Base-by-base conservation (phyloP, 805 yeast species). In the Starmerella sp. region DNA sequence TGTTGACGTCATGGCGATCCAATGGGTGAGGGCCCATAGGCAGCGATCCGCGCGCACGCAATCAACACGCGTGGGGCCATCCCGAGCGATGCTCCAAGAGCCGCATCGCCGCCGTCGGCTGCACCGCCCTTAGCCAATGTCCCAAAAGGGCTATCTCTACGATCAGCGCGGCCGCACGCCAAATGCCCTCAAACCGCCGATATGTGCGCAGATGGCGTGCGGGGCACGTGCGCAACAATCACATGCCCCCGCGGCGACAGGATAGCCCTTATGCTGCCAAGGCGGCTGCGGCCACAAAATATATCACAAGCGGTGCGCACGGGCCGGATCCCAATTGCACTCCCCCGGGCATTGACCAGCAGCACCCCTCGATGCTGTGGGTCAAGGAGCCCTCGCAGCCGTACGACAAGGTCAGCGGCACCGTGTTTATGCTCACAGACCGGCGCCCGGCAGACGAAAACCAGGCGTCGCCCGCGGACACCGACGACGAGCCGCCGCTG, bases 351-450 rank as follows among this genome's bases (percentile, higher is more conserved):
- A 44, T 44, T 44, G 48, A 14, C 29, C 35, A 34, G 41, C 41
- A 8, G n/a, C 5, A 4, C 9, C 43, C 1, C 7, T 6, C 41
- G 50, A 30, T 52, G 38, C 61, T 75, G 36, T 75, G 78, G 51
- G 72, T 77, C 48, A 63, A 66, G 56, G 75, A 77, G 61, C 78
- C 80, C 7, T 41, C 29, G 5, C 52, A 29, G 9, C 66, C 60
- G 44, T 62, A 54, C 44, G 67, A 63, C 7, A 69, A 69, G 34
- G 78, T 78, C 57, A 75, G 80, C 1, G 82, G 82, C 22, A 77
- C 78, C n/a, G 70, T 74, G 51, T 65, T 68, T 43, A 75, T 75
- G 78, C 59, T 73, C 59, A 41, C 61, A 51, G 42, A 58, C 52
- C 5, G 32, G 29, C 30, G 14, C 5, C 4, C 32, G 28, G 13